phyloP scores from a whole-genome alignment of 129 eudicot genomes.

The Calendula officinalis region DNA sequence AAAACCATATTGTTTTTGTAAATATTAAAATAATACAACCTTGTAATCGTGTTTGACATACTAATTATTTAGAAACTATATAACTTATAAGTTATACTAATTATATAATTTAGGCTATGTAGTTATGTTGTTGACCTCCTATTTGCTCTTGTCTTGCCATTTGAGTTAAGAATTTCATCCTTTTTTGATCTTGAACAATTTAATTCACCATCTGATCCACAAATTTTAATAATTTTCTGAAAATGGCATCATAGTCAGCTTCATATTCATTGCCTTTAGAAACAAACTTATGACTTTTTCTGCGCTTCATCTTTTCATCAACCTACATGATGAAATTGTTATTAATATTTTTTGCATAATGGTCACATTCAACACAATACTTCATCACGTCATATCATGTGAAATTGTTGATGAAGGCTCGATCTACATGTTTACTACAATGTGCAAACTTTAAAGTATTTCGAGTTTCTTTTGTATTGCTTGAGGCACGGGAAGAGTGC shows the following conservation, averaged over 20 bases:
- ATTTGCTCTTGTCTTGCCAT: slow-evolving; percentile 49
- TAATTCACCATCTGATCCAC: slow-evolving; percentile 55
- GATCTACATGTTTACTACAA: no score
- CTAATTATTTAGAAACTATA: no score
- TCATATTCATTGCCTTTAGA: slow-evolving; percentile 23
- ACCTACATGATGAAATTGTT: slow-evolving; percentile 33
- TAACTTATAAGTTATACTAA: no score
- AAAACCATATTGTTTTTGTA: no score
- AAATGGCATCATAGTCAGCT: background rate
- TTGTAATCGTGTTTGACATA: no score
- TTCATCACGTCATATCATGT: background rate
- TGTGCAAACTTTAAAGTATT: no score
- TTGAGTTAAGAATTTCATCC: slow-evolving; percentile 21
- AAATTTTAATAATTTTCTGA: slow-evolving; percentile 29
- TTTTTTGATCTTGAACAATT: slow-evolving; percentile 34
- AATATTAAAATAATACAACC: no score
- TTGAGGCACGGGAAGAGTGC: no score
- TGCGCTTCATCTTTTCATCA: slow-evolving; percentile 43
- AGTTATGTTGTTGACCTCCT: slow-evolving; percentile 52
- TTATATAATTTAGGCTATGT: slow-evolving; percentile 35
- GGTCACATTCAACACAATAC: slow-evolving; percentile 2
- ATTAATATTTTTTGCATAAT: background rate
- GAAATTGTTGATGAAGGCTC: no score
- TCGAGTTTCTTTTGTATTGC: no score
- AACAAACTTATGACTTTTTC: slow-evolving; percentile 35